phyloP scores from a whole-genome alignment of 2,329 filamentous ascomycete genomes.

The Periconia macrospinosa region DNA sequence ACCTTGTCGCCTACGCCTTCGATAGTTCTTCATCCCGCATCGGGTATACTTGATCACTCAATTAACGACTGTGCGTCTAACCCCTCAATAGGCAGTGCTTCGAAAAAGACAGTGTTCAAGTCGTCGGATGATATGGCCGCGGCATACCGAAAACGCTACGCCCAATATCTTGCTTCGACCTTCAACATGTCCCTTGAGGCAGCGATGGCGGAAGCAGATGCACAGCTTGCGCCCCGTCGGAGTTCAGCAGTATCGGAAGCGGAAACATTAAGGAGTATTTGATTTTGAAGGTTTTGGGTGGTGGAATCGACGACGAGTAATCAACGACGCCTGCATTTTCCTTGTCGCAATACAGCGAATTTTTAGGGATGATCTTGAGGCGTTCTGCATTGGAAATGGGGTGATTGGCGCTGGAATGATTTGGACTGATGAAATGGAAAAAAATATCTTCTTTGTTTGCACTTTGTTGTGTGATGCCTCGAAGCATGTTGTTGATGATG shows the following conservation, averaged over 20 bases:
- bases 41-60: constrained; percentile 45
- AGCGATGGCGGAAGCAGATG: constrained; percentile 41
- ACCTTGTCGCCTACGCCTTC: constrained; percentile 31
- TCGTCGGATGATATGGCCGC: constrained; percentile 34
- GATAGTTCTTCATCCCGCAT: constrained; percentile 44
- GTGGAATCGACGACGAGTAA: neutral
- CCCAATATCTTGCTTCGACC: constrained; percentile 43
- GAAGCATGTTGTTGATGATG: constrained; percentile 18
- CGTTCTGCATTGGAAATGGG: constrained; percentile 19
- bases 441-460: constrained; percentile 25
- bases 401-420: constrained; percentile 18
- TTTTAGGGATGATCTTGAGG: neutral
- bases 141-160: constrained; percentile 41
- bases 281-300: neutral
- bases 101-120: constrained; percentile 38
- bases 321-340: neutral
- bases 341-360: neutral
- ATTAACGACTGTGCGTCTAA: constrained; percentile 39
- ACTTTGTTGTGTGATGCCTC: constrained; percentile 12
- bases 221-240: constrained; percentile 37
- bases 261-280: constrained; percentile 30
- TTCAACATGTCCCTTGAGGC: constrained; percentile 45
- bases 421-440: constrained; percentile 21
- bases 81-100: constrained; percentile 33
- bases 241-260: constrained; percentile 40